phyloP scores from a whole-genome alignment of 1,139 yeast genomes.

The Pneumocystis wakefieldiae region DNA sequence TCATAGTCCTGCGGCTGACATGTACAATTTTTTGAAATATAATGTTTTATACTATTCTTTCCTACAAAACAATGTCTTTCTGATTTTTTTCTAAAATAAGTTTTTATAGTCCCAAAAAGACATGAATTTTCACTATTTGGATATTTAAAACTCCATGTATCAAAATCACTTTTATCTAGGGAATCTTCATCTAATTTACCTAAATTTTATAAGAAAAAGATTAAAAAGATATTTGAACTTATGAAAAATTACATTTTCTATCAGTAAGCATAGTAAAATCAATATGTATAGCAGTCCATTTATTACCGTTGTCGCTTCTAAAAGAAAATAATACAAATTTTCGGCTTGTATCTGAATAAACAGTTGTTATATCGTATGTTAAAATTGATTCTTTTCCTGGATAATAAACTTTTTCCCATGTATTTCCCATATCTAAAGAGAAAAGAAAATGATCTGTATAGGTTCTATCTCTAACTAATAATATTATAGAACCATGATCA shows the following conservation, averaged over 20 bases:
- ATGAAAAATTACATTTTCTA: constrained; percentile 7
- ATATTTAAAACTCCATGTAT: constrained; percentile 65
- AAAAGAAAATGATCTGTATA: constrained; percentile 46
- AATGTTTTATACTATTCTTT: constrained; percentile 49
- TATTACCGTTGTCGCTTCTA: constrained; percentile 29
- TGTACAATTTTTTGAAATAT: constrained; percentile 50
- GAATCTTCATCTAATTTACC: constrained; percentile 41
- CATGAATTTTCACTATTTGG: constrained; percentile 48
- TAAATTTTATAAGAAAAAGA: constrained; percentile 40
- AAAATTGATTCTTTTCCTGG: constrained; percentile 45
- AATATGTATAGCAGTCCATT: constrained; percentile 30
- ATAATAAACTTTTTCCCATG: constrained; percentile 48
- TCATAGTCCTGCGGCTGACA: constrained; percentile 85
- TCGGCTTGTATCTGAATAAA: constrained; percentile 76
- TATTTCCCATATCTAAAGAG: constrained; percentile 64
- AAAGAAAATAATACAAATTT: constrained; percentile 46
- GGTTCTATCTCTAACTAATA: constrained; percentile 45
- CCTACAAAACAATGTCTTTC: constrained; percentile 61
- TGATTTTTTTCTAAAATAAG: constrained; percentile 55
- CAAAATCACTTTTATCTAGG: constrained; percentile 56
- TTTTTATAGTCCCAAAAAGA: constrained; percentile 76
- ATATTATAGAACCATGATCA: constrained; percentile 79
- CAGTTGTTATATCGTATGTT: constrained; percentile 68
- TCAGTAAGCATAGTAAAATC: constrained; percentile 55
- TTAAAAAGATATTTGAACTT: constrained; percentile 1